Evolutionary conservation across 257 asterid genomes (phyloP).

Genomic region (Voacanga thouarsii): DNA sequence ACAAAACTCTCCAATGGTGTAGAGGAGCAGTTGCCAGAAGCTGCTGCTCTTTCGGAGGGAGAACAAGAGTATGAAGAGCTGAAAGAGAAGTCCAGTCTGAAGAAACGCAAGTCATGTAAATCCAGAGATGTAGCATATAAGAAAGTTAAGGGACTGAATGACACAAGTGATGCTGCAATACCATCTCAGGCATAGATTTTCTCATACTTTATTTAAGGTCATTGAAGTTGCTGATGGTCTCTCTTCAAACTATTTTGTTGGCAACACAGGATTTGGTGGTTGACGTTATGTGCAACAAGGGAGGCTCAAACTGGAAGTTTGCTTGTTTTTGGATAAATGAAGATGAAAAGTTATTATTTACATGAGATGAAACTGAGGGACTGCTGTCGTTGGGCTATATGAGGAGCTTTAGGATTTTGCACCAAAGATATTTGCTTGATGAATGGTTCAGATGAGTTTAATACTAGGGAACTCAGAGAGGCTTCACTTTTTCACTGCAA

Average conservation of each 20-base stretch:
- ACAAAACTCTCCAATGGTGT: slow-evolving; percentile 18
- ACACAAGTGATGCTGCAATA: slow-evolving; percentile 30
- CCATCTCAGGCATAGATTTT: slow-evolving; percentile 28
- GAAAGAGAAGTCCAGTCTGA: slow-evolving; percentile 28
- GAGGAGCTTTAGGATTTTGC: not conserved
- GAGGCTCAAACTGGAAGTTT: not conserved
- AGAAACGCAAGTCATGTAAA: slow-evolving; percentile 57
- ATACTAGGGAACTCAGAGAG: not conserved
- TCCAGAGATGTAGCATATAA: slow-evolving; percentile 48
- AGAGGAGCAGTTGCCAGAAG: slow-evolving; percentile 22
- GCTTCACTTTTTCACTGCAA: not conserved
- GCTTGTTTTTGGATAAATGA: not conserved
- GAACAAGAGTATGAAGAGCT: slow-evolving; percentile 23
- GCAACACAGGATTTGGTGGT: not conserved
- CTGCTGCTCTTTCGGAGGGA: slow-evolving; percentile 15
- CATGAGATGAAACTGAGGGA: not conserved
- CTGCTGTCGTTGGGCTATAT: not conserved
- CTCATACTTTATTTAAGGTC: not conserved
- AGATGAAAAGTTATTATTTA: not conserved
- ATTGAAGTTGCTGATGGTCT: not conserved
- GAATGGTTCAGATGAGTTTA: not conserved
- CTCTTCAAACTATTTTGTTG: not conserved
- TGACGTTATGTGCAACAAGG: not conserved
- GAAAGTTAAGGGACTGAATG: slow-evolving; percentile 47
- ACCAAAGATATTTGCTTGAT: not conserved